phyloP scores from a whole-genome alignment of 495 filamentous ascomycete species.

The Aspergillus nidulans region DNA sequence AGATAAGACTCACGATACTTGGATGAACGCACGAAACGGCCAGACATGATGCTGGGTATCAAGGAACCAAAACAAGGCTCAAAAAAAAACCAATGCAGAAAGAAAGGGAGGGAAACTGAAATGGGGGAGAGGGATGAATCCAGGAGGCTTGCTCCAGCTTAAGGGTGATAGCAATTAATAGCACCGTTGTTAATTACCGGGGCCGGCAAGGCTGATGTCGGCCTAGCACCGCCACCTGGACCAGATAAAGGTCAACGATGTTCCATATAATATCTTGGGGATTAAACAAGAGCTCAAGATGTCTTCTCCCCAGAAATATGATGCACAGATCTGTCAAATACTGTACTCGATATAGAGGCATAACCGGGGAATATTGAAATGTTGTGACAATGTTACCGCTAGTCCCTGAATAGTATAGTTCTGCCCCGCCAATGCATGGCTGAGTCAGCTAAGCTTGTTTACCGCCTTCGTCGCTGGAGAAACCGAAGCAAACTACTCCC shows the following conservation, averaged over 20 bases:
- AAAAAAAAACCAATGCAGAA: conserved; percentile 19
- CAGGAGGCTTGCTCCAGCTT: background rate
- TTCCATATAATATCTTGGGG: background rate
- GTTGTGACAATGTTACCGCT: conserved; percentile 12
- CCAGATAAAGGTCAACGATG: background rate
- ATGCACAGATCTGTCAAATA: background rate
- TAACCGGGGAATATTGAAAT: background rate
- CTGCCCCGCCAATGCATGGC: conserved; percentile 3
- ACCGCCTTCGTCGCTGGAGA: conserved; percentile 37
- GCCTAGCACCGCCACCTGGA: background rate
- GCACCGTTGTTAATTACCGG: conserved; percentile 13
- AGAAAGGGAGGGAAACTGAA: conserved; percentile 17
- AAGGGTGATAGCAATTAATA: conserved; percentile 8
- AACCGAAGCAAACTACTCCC: conserved; percentile 20
- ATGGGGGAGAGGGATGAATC: conserved; percentile 8
- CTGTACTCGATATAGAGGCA: background rate
- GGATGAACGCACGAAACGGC: conserved; percentile 95
- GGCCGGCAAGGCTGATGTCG: background rate
- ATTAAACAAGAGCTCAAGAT: background rate
- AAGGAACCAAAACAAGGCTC: conserved; percentile 6
- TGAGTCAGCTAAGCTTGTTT: conserved; percentile 40
- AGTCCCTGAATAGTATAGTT: conserved; percentile 15
- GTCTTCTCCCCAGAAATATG: background rate
- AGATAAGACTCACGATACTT: conserved; percentile 83
- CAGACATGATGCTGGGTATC: conserved; percentile 61